Evolutionary conservation across 352 stramenopile genomes (phyloP), one percentile per base, ranked within the genome.

Genomic region (Phytophthora pluvialis): DNA sequence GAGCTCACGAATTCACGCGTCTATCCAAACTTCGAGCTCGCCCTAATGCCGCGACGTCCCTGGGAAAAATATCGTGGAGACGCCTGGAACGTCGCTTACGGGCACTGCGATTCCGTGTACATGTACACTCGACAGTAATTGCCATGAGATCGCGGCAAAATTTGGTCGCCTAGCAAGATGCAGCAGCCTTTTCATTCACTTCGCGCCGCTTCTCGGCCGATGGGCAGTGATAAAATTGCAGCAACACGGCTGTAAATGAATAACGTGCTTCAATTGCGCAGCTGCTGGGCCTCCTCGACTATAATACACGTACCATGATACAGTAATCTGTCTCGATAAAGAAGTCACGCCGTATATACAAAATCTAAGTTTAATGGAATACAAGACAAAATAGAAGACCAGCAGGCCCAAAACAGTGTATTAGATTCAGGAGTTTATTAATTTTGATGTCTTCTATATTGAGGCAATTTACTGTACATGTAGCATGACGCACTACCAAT

Each of bases 1-100:
- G 49, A 46, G 47, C 21, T 21, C 21, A 70, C 64, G 57, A 55
- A 60, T 40, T 62, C 25, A 64, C 35, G 48, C 58, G 69, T 60
- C 69, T 77, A 68, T 77, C 64, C 64, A 73, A 44, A 11, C 16
- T 33, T 39, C 13, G 12, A 55, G 13, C 26, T 29, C 21, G 3
- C 25, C 21, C 4, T 48, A 40, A 55, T 38, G 44, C 35, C 54
- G 38, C 44, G 46, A 21, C 42, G 45, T 59, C 42, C 65, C 60
- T 63, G 52, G 43, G 52, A 61, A 73, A 72, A 67, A 53, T 68
- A 47, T 68, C 58, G 64, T 73, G 45, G 46, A 12, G 29, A 61
- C 45, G 64, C 46, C 55, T 44, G 54, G 57, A 61, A 64, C 40
- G n/a, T 57, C 43, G 48, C 60, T 69, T 54, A 60, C 39, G 39